Evolutionary conservation across 331 rosid species (phyloP).

Genomic region (Malus hybrid): DNA sequence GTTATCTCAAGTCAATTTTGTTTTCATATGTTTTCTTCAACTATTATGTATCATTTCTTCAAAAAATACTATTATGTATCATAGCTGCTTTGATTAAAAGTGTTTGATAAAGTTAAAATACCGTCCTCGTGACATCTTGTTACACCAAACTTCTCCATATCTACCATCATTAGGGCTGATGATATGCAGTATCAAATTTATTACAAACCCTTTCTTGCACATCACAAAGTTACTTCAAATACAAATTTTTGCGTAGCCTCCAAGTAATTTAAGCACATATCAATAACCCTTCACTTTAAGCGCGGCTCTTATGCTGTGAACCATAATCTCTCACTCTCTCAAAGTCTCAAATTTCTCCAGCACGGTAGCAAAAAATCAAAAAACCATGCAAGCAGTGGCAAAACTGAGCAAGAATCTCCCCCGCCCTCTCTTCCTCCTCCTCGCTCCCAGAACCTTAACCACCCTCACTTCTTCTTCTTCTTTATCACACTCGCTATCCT

Average conservation of each 20-base stretch:
- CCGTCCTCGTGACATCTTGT: too few species aligned
- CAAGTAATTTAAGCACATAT: not conserved
- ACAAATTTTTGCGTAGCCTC: not conserved
- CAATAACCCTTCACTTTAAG: not conserved
- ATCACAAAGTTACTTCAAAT: not conserved
- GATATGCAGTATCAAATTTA: not conserved
- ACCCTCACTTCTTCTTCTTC: slow-evolving; percentile 5
- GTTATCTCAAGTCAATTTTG: too few species aligned
- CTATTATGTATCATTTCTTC: too few species aligned
- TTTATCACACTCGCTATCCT: slow-evolving; percentile 8
- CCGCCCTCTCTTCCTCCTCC: slow-evolving; percentile 13
- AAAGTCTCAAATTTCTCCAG: not conserved
- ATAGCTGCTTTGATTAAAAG: too few species aligned
- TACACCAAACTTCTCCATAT: too few species aligned
- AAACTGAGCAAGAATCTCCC: slow-evolving; percentile 26
- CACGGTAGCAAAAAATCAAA: not conserved
- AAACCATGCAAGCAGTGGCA: not conserved
- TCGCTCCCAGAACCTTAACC: slow-evolving; percentile 16
- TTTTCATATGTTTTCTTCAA: too few species aligned
- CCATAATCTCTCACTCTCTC: not conserved
- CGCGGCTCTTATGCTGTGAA: not conserved
- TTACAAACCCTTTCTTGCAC: not conserved
- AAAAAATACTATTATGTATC: too few species aligned
- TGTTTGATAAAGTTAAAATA: too few species aligned
- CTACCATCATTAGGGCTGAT: not conserved